Evolutionary conservation across 805 yeast genomes (phyloP).

Genomic region (Sugiyamaella lignohabitans): DNA sequence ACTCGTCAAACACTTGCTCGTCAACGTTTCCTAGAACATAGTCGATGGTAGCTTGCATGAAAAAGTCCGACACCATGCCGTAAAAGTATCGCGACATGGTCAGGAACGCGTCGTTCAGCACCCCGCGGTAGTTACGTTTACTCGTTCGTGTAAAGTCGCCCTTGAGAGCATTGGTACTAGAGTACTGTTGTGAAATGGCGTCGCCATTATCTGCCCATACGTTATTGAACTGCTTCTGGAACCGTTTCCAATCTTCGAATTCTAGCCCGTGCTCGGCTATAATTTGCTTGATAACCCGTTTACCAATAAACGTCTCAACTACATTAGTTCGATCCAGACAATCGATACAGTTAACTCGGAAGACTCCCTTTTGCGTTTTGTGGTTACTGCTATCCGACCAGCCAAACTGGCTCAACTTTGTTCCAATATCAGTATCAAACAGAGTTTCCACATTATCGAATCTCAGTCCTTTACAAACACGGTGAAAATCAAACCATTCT

Average conservation of each 20-base stretch:
- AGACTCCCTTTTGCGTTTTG: slow-evolving; percentile 45
- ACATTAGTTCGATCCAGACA: slow-evolving; percentile 60
- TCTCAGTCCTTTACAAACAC: slow-evolving; percentile 40
- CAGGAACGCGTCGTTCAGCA: slow-evolving; percentile 39
- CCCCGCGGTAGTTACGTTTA: slow-evolving; percentile 38
- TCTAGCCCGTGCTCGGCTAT: slow-evolving; percentile 16
- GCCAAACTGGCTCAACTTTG: slow-evolving; percentile 21
- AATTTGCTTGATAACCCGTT: slow-evolving; percentile 25
- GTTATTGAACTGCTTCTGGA: slow-evolving; percentile 29
- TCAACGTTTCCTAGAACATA: slow-evolving; percentile 35
- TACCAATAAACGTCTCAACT: slow-evolving; percentile 35
- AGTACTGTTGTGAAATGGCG: slow-evolving; percentile 55
- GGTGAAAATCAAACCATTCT: slow-evolving; percentile 60
- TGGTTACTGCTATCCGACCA: slow-evolving; percentile 29
- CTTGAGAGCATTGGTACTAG: slow-evolving; percentile 50
- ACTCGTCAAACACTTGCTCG: slow-evolving; percentile 36
- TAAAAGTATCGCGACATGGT: slow-evolving; percentile 40
- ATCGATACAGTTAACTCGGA: slow-evolving; percentile 56
- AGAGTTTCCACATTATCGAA: slow-evolving; percentile 35
- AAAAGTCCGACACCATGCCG: slow-evolving; percentile 41
- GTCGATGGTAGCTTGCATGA: slow-evolving; percentile 40
- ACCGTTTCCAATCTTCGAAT: not conserved
- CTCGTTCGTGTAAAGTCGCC: slow-evolving; percentile 43
- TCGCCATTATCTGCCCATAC: slow-evolving; percentile 70
- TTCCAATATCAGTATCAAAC: slow-evolving; percentile 23